These are phyloP conservation scores for Penicillium mononematosum DNA, from an alignment of 495 filamentous ascomycete genomes.

Conservation along the genomic window DNA sequence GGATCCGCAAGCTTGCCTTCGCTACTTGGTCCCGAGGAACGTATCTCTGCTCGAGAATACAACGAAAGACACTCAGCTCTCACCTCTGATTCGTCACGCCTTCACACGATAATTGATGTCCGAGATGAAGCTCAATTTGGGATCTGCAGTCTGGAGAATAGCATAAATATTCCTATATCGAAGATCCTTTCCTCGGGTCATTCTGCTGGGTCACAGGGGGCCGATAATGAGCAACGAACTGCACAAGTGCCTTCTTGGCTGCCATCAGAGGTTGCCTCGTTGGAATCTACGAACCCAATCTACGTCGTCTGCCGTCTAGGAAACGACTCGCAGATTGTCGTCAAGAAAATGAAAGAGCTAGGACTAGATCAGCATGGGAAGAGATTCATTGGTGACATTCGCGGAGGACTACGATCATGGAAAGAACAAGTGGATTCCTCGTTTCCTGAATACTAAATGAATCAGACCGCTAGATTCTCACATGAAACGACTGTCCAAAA, in stretches of 20 bases:
- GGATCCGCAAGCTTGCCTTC: constrained; percentile 51
- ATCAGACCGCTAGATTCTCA: background rate
- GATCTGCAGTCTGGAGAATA: constrained; percentile 70
- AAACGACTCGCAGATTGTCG: constrained; percentile 83
- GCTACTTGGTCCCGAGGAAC: constrained; percentile 56
- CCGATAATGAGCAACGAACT: constrained; percentile 6
- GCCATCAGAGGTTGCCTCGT: constrained; percentile 28
- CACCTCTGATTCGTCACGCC: background rate
- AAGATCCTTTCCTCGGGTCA: constrained; percentile 43
- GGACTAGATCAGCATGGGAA: constrained; percentile 56
- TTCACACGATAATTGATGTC: constrained; percentile 73
- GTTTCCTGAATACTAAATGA: constrained; percentile 61
- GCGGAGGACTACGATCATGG: constrained; percentile 84
- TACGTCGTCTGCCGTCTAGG: constrained; percentile 84
- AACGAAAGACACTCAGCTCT: constrained; percentile 19
- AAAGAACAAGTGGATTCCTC: constrained; percentile 67
- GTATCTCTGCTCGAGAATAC: constrained; percentile 61
- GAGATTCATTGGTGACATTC: constrained; percentile 71
- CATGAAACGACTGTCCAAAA: background rate
- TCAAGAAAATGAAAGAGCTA: constrained; percentile 66
- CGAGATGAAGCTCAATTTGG: constrained; percentile 80
- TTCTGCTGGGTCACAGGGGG: constrained; percentile 5
- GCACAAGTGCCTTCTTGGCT: constrained; percentile 43
- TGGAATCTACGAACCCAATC: constrained; percentile 45
- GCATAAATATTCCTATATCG: constrained; percentile 76